These are phyloP conservation scores for Lasiodiplodia sp. DNA, from an alignment of 2,329 filamentous ascomycete species.

Conservation along the genomic window DNA sequence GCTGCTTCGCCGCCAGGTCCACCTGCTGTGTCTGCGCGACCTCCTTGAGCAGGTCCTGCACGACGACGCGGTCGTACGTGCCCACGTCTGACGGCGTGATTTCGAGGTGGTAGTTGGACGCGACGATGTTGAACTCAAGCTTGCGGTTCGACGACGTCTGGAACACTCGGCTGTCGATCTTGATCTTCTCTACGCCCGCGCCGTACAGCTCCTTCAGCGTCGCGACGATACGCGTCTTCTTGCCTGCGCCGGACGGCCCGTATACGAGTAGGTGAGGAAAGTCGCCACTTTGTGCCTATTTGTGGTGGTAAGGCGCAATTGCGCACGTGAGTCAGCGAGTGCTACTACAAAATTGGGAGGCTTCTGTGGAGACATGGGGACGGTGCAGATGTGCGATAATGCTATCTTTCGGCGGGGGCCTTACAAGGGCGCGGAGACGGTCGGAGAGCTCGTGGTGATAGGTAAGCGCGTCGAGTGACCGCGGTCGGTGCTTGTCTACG, in stretches of 20 bases:
- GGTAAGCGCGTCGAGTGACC: constrained; percentile 77
- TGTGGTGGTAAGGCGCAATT: constrained; percentile 29
- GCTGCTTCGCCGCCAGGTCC: constrained; percentile 87
- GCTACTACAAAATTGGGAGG: constrained; percentile 22
- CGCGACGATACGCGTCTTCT: constrained; percentile 96
- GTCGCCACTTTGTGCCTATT: constrained; percentile 90
- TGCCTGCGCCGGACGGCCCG: constrained; percentile 93
- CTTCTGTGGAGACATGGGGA: neutral
- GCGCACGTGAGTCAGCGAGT: constrained; percentile 24
- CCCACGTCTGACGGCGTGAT: constrained; percentile 98
- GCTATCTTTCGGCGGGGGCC: constrained; percentile 37
- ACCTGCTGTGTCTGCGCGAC: constrained; percentile 99
- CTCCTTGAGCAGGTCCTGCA: constrained; percentile 95
- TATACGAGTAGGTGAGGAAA: constrained; percentile 98
- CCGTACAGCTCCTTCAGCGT: constrained; percentile 96
- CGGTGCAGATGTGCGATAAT: neutral
- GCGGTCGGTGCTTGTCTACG: constrained; percentile 72
- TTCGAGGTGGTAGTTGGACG: constrained; percentile 96
- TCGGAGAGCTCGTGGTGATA: constrained; percentile 91
- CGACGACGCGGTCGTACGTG: constrained; percentile 92
- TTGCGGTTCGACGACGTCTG: constrained; percentile 96
- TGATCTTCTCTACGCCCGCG: constrained; percentile 98
- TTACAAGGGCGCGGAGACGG: constrained; percentile 83
- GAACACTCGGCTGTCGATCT: constrained; percentile 97
- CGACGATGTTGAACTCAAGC: constrained; percentile 98